phyloP scores from a whole-genome alignment of 805 yeast genomes.

The Candida boidinii region DNA sequence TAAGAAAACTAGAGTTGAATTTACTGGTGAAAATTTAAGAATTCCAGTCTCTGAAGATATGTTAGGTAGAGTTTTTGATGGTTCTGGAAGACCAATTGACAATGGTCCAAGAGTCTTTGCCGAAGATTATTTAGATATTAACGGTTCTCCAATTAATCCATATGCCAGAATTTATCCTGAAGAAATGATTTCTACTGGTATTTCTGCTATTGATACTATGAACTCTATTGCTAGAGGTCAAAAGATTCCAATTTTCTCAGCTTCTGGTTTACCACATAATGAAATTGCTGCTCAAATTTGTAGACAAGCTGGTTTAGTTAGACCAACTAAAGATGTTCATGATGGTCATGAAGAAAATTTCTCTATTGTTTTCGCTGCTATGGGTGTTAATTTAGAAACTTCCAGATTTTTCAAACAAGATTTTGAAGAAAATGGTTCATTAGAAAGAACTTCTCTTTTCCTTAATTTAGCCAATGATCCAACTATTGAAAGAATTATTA shows the following conservation, averaged over 20 bases:
- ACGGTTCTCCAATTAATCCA: slow-evolving; percentile 98
- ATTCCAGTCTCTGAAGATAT: slow-evolving; percentile 95
- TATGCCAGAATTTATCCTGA: slow-evolving; percentile 98
- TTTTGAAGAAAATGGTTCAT: slow-evolving; percentile 97
- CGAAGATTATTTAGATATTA: slow-evolving; percentile 95
- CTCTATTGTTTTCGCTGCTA: slow-evolving; percentile 98
- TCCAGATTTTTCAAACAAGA: slow-evolving; percentile 98
- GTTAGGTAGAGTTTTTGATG: slow-evolving; percentile 96
- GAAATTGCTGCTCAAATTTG: slow-evolving; percentile 99
- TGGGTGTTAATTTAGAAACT: slow-evolving; percentile 99
- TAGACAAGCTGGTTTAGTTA: slow-evolving; percentile 98
- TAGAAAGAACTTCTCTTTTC: slow-evolving; percentile 95
- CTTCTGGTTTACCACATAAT: slow-evolving; percentile 98
- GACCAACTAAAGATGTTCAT: slow-evolving; percentile 99
- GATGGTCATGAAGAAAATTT: slow-evolving; percentile 99
- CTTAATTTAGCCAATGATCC: slow-evolving; percentile 98
- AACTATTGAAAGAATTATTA: slow-evolving; percentile 97
- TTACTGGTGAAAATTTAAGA: slow-evolving; percentile 89
- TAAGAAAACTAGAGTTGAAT: slow-evolving; percentile 93
- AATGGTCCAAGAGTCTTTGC: slow-evolving; percentile 98
- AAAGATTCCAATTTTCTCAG: slow-evolving; percentile 97
- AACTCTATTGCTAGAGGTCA: slow-evolving; percentile 99
- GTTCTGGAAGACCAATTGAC: slow-evolving; percentile 97
- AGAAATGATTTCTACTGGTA: slow-evolving; percentile 99
- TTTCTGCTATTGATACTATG: slow-evolving; percentile 98